Base-by-base conservation (phyloP, 768 basidiomycete genomes). In the Lentinula boryana region DNA sequence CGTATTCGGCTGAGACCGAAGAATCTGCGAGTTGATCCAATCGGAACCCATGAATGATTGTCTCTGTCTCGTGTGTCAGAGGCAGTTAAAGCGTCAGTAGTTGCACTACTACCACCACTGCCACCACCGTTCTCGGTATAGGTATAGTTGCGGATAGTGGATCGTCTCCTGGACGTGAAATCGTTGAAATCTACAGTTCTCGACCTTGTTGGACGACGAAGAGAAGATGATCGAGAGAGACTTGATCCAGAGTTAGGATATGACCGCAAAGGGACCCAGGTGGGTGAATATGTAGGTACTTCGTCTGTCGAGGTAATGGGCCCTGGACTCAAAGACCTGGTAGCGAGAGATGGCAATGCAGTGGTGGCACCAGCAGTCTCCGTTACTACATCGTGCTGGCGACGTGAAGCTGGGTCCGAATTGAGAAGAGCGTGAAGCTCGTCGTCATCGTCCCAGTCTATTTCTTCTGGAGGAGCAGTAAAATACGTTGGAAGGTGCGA, bases 151-250 rank as follows among this genome's bases (percentile, higher is more conserved):
- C 81, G 72, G 27, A 70, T 81, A 4, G 75, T 73, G 16, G 81
- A 82, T 56, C 89, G 82, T 33, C 89, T 83, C 12, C 84, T 84
- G 23, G 81, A 70, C 0, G 88, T 86, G 63, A 87, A 90, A 31
- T 91, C 89, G 67, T 80, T 85, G 69, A 91, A 90, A 63, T 91
- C 88, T 13, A 83, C 77, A 13, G 82, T 76, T 36, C 88, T 75
- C 32, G 80, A 78, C 4, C 80, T 76, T 3, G 74, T 66, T 1
- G 83, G 77, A 23, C 87, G 86, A 31, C 87, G 86, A 51, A 88
- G 75, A 21, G 86, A 84, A 0, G 83, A 71, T 62, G 86, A 85
- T 36, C 88, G 83, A 16, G 77, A 73, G 16, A 87, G 71, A 5
- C 70, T 67, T 9, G 73, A 61, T 2, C 71, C 64, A 6, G 68